phyloP scores from a whole-genome alignment of 2,329 filamentous ascomycete genomes.

The Akanthomyces lecanii region DNA sequence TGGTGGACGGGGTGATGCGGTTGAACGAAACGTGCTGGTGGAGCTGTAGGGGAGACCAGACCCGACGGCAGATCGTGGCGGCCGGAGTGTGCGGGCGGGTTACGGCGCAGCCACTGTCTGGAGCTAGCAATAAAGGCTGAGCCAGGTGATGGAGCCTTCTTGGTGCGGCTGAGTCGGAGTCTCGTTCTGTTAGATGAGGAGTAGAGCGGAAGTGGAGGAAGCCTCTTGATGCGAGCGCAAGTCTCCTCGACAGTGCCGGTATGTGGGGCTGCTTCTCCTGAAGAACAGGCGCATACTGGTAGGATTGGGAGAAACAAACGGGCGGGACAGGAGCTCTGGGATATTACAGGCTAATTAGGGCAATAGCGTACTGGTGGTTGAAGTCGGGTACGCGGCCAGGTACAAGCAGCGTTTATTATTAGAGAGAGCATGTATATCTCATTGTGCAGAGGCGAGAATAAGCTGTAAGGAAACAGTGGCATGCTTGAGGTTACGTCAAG shows the following conservation, averaged over 20 bases:
- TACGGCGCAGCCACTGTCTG: not conserved
- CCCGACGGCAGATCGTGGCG: not conserved
- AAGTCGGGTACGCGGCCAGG: not conserved
- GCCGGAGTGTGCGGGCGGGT: not conserved
- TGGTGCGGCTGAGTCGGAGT: conserved; percentile 3
- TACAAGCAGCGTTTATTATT: not conserved
- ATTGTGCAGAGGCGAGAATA: not conserved
- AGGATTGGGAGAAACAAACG: not conserved
- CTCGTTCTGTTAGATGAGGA: not conserved
- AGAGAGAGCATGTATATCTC: not conserved
- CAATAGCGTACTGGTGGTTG: not conserved
- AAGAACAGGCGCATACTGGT: not conserved
- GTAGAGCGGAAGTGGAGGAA: not conserved
- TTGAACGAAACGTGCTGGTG: not conserved
- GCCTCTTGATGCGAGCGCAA: not conserved
- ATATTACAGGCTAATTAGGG: not conserved
- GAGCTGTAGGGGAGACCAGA: not conserved
- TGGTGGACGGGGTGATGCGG: not conserved
- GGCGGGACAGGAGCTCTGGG: not conserved
- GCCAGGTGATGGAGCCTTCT: not conserved
- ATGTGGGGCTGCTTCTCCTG: not conserved
- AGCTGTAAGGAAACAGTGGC: not conserved
- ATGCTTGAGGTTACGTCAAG: not conserved
- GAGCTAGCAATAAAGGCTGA: not conserved
- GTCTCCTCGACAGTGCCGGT: not conserved